Evolutionary conservation across 805 yeast species (phyloP), one percentile per base, ranked within the genome.

Genomic region (Pichia scutulata): DNA sequence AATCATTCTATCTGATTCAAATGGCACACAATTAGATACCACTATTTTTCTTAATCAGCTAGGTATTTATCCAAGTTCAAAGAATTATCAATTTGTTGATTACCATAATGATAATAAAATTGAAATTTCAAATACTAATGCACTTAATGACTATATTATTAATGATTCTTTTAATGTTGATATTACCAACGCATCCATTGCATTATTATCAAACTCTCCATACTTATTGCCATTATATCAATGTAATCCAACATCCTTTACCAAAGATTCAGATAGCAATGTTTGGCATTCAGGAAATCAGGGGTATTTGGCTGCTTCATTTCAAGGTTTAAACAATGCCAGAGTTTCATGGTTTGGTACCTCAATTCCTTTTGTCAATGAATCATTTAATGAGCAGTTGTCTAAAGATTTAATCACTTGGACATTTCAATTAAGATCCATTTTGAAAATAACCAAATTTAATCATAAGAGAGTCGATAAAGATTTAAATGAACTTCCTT

Each of bases 291-390:
- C 81, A 36, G 97, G 97, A 28, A 72, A 81, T 41, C 95, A 90
- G 69, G 89, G 88, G 5, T 83, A 72, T 64, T 64, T 86, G 47
- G 79, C 82, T 22, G 95, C 80, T 10, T 93, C 82, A 1, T 77
- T 88, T 60, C 99, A 93, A 71, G 84, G 84, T 44, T 73, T 81
- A 50, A 79, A 79, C 62, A 88, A 86, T 61, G 86, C 95, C 2
- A 81, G 99, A 58, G 73, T 81, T 43, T 62, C 76, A 13, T 89
- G 97, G 96, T 59, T 84, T 18, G 98, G 97, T n/a, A 75, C 85
- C 43, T 70, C 69, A 25, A 72, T 73, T 21, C 68, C 86, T 46
- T 70, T 90, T 43, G 65, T 60, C 30, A 70, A 79, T 56, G 58
- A 57, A 18, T 56, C 64, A 18, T 67, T 66, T 49, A 59, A 62